Evolutionary conservation across 805 yeast genomes (phyloP).

Genomic region (Kluyveromyces aestuarii): DNA sequence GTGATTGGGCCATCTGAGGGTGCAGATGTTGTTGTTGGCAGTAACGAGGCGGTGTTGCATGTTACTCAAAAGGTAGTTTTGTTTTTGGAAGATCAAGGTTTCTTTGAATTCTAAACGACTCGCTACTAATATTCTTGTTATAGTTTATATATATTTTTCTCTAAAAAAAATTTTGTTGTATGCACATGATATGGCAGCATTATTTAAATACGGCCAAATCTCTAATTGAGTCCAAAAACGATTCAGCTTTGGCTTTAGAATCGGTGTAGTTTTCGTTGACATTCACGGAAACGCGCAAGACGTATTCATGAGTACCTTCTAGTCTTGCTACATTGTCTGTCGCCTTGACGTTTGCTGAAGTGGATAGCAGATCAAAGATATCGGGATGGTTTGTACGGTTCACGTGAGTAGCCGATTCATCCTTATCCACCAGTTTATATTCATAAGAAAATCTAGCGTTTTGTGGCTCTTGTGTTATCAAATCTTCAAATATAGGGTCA

Average conservation of each 20-base stretch:
- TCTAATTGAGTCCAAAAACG: conserved; percentile 17
- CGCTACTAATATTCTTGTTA: no score
- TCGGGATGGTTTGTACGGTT: conserved; percentile 9
- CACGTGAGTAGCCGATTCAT: neutral
- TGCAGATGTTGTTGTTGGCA: conserved; percentile 50
- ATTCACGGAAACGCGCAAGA: conserved; percentile 14
- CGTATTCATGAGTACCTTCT: conserved; percentile 6
- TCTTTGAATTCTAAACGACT: conserved; percentile 42
- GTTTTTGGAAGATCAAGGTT: conserved; percentile 75
- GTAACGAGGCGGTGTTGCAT: conserved; percentile 48
- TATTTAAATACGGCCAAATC: conserved; percentile 8
- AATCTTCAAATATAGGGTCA: conserved; percentile 53
- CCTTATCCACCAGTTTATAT: conserved; percentile 13
- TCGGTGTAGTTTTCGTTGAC: conserved; percentile 17
- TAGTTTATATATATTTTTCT: neutral
- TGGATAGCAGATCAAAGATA: conserved; percentile 21
- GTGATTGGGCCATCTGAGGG: conserved; percentile 38
- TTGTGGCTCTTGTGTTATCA: conserved; percentile 36
- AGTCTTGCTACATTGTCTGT: neutral
- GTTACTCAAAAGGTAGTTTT: conserved; percentile 68
- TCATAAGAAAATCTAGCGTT: conserved; percentile 20
- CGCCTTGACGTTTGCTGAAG: neutral
- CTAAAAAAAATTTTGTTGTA: neutral
- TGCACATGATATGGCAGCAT: neutral
- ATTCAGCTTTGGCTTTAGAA: conserved; percentile 16